Conservation (phyloP, 805 yeast species). For the Scheffersomyces ergatensis region DNA sequence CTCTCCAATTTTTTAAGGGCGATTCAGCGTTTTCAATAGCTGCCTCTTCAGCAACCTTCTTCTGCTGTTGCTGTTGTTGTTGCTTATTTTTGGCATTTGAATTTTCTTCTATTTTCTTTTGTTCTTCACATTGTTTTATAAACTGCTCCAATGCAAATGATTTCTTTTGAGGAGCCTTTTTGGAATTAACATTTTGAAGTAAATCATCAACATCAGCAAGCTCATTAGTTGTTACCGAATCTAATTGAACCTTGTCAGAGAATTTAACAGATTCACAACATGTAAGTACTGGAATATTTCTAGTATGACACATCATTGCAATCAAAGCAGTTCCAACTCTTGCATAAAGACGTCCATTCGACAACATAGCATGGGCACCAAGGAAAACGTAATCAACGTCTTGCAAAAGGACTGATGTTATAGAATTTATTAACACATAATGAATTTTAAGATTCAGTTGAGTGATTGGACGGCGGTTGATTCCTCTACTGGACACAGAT, state of each 20-base stretch:
- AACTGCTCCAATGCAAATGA: constrained; percentile 69
- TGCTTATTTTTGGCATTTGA: constrained; percentile 17
- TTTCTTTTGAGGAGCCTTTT: constrained; percentile 53
- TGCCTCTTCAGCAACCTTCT: constrained; percentile 8
- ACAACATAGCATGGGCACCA: constrained; percentile 96
- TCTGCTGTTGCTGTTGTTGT: constrained; percentile 13
- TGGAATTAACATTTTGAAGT: constrained; percentile 44
- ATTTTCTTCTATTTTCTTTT: constrained; percentile 7
- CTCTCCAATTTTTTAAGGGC: constrained; percentile 64
- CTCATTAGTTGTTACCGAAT: constrained; percentile 92
- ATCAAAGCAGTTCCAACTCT: constrained; percentile 93
- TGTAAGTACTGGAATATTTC: constrained; percentile 90
- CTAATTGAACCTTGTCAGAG: constrained; percentile 92
- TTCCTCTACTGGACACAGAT: constrained; percentile 13
- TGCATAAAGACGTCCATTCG: constrained; percentile 89
- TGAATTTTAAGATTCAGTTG: constrained; percentile 65
- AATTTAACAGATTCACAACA: constrained; percentile 95
- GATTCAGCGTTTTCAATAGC: constrained; percentile 22
- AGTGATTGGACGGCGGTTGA: constrained; percentile 26
- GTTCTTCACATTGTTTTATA: constrained; percentile 39
- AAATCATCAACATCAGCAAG: constrained; percentile 77
- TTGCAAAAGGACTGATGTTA: constrained; percentile 71
- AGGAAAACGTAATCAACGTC: constrained; percentile 88
- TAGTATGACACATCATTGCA: constrained; percentile 84
- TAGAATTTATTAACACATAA: constrained; percentile 75